Conservation (phyloP, 495 filamentous ascomycete species). For the Aspergillus nidulans region DNA sequence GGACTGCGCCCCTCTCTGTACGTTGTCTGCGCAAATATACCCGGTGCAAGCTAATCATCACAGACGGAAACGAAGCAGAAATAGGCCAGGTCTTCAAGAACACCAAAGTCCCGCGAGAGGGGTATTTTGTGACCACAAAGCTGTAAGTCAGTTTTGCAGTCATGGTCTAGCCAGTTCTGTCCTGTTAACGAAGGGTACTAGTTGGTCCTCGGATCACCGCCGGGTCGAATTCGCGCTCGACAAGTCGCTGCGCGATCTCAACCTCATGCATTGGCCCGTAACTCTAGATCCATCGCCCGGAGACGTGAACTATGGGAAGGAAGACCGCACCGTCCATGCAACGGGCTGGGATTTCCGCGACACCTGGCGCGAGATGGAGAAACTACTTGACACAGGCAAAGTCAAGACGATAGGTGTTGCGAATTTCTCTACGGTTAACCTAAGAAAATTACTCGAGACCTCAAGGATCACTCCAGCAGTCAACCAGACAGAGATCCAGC, state of each 20-base stretch:
- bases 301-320: conserved; percentile 26
- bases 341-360: conserved; percentile 41
- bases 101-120: conserved; percentile 41
- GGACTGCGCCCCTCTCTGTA: conserved; percentile 22
- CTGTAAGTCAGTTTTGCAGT: conserved; percentile 29
- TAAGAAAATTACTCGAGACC: conserved; percentile 38
- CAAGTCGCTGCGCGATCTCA: conserved; percentile 55
- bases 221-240: conserved; percentile 50
- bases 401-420: conserved; percentile 50
- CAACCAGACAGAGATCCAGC: conserved; percentile 57
- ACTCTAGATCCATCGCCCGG: conserved; percentile 49
- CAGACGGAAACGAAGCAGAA: conserved; percentile 37
- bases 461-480: conserved; percentile 55
- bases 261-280: conserved; percentile 58
- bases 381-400: conserved; percentile 33
- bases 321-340: conserved; percentile 39
- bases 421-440: conserved; percentile 45
- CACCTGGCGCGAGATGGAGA: conserved; percentile 51
- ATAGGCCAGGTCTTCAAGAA: conserved; percentile 52
- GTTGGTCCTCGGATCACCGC: conserved; percentile 31
- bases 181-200: background rate
- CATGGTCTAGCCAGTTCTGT: background rate
- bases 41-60: too few relatives aligned
- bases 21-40: background rate
- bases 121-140: conserved; percentile 59